Evolutionary conservation across 2,329 filamentous ascomycete genomes (phyloP).

Genomic region (Cercospora sp.): DNA sequence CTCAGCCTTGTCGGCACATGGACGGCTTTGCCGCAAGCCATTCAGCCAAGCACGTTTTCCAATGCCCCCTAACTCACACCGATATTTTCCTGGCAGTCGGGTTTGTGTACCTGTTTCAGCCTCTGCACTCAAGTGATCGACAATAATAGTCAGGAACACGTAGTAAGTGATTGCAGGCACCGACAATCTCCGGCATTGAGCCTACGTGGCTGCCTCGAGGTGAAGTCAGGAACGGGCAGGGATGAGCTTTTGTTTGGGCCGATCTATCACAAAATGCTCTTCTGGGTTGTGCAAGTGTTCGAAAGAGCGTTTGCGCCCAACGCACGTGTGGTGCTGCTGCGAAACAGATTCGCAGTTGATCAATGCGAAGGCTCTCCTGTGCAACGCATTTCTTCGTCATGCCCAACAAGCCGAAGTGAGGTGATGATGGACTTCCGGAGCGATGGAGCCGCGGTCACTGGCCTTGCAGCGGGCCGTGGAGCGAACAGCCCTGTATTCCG

Average conservation of each 20-base stretch:
- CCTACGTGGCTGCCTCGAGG: slow-evolving; percentile 4
- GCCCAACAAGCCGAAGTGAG: neutral
- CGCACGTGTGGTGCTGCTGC: neutral
- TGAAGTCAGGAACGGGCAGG: slow-evolving; percentile 12
- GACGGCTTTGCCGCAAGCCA: slow-evolving; percentile 13
- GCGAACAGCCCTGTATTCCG: neutral
- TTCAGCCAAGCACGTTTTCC: slow-evolving; percentile 11
- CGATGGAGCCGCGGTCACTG: neutral
- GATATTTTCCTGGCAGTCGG: neutral
- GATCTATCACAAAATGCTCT: neutral
- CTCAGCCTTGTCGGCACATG: slow-evolving; percentile 12
- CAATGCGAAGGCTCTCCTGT: neutral
- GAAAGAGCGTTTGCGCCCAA: neutral
- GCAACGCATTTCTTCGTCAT: neutral
- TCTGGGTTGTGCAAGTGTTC: neutral
- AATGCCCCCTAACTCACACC: neutral
- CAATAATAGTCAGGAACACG: neutral
- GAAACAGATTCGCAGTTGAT: neutral
- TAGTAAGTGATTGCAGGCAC: slow-evolving; percentile 1
- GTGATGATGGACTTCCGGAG: neutral
- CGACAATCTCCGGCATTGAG: slow-evolving; percentile 16
- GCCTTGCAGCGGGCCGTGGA: slow-evolving; percentile 2
- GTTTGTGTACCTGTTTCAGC: slow-evolving; percentile 4
- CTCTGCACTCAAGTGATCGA: slow-evolving; percentile 1
- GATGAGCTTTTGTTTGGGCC: neutral